Evolutionary conservation across 495 filamentous ascomycete genomes (phyloP).

Genomic region (Hapsidospora chrysogenum): DNA sequence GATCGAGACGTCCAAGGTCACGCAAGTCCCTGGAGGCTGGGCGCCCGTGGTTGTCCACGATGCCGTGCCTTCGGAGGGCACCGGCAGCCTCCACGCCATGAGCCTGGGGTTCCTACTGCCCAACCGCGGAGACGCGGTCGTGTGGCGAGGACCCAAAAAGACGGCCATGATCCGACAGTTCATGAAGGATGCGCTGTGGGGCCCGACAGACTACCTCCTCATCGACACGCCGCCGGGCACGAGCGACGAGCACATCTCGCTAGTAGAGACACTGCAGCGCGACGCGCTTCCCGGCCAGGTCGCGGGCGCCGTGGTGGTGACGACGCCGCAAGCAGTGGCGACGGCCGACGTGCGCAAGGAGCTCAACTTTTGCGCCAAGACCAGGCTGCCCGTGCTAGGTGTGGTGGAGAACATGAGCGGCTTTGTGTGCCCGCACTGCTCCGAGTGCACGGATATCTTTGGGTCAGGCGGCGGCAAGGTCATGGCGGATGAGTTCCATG

Average conservation of each 20-base stretch:
- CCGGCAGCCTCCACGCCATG: constrained; percentile 71
- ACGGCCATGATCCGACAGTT: constrained; percentile 98
- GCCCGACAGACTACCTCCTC: constrained; percentile 68
- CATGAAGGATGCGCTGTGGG: constrained; percentile 84
- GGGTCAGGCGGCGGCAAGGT: constrained; percentile 73
- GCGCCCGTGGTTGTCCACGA: constrained; percentile 69
- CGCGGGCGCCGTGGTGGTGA: constrained; percentile 80
- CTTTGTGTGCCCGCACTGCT: constrained; percentile 90
- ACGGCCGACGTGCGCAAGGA: constrained; percentile 92
- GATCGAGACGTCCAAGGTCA: constrained; percentile 76
- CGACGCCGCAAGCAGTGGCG: constrained; percentile 86
- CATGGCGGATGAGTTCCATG: constrained; percentile 75
- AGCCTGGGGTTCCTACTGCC: constrained; percentile 82
- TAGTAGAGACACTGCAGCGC: constrained; percentile 67
- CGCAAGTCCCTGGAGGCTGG: constrained; percentile 79
- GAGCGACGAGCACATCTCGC: constrained; percentile 90
- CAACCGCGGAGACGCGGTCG: constrained; percentile 71
- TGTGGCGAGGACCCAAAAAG: constrained; percentile 97
- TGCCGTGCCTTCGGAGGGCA: constrained; percentile 22
- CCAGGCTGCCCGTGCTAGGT: constrained; percentile 62
- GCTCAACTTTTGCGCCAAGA: constrained; percentile 88
- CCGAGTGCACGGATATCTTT: constrained; percentile 85
- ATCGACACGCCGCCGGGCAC: constrained; percentile 95
- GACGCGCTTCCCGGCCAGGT: constrained; percentile 42
- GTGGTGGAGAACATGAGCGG: constrained; percentile 98